Evolutionary conservation across 164 flowering plant species (phyloP).

Genomic region (Vitis riparia): DNA sequence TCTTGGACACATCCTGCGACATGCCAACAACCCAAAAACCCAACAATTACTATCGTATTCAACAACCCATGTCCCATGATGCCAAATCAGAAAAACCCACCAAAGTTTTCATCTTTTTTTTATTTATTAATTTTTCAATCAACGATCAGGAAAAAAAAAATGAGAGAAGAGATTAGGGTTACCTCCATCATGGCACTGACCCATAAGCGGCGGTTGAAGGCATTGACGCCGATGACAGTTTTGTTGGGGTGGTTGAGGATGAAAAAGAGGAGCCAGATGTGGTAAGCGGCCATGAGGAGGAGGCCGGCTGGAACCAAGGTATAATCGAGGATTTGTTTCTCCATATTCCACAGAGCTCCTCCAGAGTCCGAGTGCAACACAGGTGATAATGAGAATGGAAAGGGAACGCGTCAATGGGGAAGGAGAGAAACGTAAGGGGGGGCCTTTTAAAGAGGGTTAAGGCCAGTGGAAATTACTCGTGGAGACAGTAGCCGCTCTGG

Average conservation of each 20-base stretch:
- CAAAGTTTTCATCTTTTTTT: no score
- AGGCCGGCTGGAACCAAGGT: constrained; percentile 63
- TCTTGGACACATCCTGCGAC: constrained; percentile 57
- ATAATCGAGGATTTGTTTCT: constrained; percentile 48
- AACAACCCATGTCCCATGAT: no score
- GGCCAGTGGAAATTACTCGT: no score
- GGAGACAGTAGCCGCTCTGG: no score
- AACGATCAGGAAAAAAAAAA: neutral
- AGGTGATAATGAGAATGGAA: no score
- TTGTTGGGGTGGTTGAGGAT: constrained; percentile 47
- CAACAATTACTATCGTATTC: no score
- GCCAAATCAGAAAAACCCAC: no score
- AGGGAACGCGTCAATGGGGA: no score
- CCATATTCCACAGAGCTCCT: constrained; percentile 28
- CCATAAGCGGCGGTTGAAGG: constrained; percentile 74
- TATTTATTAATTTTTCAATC: neutral
- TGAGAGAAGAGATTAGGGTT: neutral
- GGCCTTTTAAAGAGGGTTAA: no score
- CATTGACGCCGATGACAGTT: constrained; percentile 75
- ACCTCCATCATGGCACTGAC: constrained; percentile 88
- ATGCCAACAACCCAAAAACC: neutral
- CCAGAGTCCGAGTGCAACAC: no score
- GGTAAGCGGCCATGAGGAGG: constrained; percentile 51
- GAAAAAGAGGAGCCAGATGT: constrained; percentile 62
- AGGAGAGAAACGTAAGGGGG: no score